Percentiles rank a stretch among this genome's conserved stretches.
phyloP scores from a whole-genome alignment of 2,329 filamentous ascomycete genomes.

The Stachybotrys chartarum region DNA sequence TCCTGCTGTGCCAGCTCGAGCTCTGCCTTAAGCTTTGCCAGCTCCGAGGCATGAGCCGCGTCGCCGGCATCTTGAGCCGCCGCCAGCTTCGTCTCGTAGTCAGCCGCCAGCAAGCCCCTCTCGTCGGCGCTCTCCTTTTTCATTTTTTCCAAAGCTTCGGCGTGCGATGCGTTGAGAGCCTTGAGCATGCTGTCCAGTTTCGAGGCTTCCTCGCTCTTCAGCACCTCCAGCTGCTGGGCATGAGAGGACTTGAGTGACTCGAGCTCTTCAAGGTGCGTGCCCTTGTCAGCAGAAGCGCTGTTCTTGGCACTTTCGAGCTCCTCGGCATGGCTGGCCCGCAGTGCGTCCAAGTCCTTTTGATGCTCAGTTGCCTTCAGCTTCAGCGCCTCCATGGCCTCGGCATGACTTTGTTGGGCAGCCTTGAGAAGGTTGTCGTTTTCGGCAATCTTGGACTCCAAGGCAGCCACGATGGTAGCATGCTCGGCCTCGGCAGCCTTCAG shows the following conservation, averaged over 20 bases:
- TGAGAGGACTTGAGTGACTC: constrained; percentile 49
- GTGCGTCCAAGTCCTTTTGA: constrained; percentile 44
- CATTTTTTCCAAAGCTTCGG: constrained; percentile 32
- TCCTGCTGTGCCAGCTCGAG: constrained; percentile 25
- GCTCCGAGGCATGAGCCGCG: constrained; percentile 19
- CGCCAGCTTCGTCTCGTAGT: constrained; percentile 22
- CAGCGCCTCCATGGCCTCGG: constrained; percentile 36
- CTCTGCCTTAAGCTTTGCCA: constrained; percentile 21
- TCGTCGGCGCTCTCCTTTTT: constrained; percentile 31
- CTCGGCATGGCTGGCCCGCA: constrained; percentile 51
- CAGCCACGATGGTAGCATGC: constrained; percentile 34
- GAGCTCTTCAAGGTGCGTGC: constrained; percentile 41
- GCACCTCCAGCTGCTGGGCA: constrained; percentile 38
- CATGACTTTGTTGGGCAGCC: constrained; percentile 35
- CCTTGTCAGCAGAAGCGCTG: constrained; percentile 39
- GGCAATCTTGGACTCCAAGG: constrained; percentile 46
- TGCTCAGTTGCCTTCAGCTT: constrained; percentile 45
- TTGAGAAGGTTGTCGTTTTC: constrained; percentile 47
- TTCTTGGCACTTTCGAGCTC: constrained; percentile 51
- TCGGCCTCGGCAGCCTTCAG: constrained; percentile 35
- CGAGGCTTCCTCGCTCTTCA: constrained; percentile 34
- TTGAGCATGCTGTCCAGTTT: constrained; percentile 32
- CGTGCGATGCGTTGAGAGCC: constrained; percentile 35
- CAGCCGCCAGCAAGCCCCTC: constrained; percentile 23
- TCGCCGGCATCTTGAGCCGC: constrained; percentile 21